Evolutionary conservation across 176 grass and related monocot genomes (phyloP).

Genomic region (bread wheat (Triticum aestivum)): IWGSC_CS_RefSeq_v2.1 NC_057805.1:515013025-515013524

Average conservation of each 20-base stretch:
- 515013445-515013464: constrained; percentile 9
- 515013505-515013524: constrained; percentile 47
- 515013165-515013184: not conserved
- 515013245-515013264: not conserved
- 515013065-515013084: not conserved
- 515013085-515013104: not conserved
- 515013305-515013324: not conserved
- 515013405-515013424: not conserved
- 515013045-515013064: not conserved
- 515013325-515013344: not conserved
- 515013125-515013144: not conserved
- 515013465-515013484: constrained; percentile 41
- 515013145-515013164: too few species aligned
- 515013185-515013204: not conserved
- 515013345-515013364: not conserved
- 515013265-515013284: not conserved
- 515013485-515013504: constrained; percentile 15
- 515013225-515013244: not conserved
- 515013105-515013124: not conserved
- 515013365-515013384: not conserved
- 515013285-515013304: not conserved
- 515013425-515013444: not conserved
- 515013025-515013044: too few species aligned
- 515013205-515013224: not conserved
- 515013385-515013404: not conserved